A percentile compares a stretch with the other conserved stretches of the same genome.
Evolutionary conservation across 805 yeast genomes (phyloP).

Genomic region (Zygoascus bituminiphila): DNA sequence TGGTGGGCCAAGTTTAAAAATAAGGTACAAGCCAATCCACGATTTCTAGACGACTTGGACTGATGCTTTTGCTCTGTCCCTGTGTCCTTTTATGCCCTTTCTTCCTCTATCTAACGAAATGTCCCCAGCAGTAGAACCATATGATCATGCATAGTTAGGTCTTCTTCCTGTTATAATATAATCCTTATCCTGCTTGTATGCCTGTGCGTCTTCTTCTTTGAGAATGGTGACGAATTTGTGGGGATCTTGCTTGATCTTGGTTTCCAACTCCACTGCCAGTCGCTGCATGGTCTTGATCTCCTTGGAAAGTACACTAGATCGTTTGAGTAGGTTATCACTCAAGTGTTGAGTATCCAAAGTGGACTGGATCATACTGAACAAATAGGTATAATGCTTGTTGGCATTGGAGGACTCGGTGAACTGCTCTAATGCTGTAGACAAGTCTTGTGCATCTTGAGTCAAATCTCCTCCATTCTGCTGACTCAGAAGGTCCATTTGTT

Average conservation of each 20-base stretch:
- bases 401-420: background rate
- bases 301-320: background rate
- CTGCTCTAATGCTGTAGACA: background rate
- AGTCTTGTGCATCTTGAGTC: background rate
- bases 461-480: background rate
- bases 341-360: background rate
- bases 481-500: background rate
- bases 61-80: too few relatives aligned
- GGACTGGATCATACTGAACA: background rate
- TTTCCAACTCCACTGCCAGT: background rate
- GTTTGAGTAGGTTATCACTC: background rate
- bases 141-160: background rate
- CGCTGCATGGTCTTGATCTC: background rate
- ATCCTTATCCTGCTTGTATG: background rate
- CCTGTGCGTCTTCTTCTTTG: background rate
- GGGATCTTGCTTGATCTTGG: background rate
- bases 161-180: background rate
- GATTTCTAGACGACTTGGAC: constrained; percentile 51
- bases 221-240: background rate
- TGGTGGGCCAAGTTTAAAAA: constrained; percentile 91
- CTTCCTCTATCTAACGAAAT: too few relatives aligned
- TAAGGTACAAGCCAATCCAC: constrained; percentile 72
- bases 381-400: background rate
- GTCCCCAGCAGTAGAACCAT: background rate
- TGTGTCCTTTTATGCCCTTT: too few relatives aligned